phyloP scores from a whole-genome alignment of 495 filamentous ascomycete species.

The Neurospora intermedia region DNA sequence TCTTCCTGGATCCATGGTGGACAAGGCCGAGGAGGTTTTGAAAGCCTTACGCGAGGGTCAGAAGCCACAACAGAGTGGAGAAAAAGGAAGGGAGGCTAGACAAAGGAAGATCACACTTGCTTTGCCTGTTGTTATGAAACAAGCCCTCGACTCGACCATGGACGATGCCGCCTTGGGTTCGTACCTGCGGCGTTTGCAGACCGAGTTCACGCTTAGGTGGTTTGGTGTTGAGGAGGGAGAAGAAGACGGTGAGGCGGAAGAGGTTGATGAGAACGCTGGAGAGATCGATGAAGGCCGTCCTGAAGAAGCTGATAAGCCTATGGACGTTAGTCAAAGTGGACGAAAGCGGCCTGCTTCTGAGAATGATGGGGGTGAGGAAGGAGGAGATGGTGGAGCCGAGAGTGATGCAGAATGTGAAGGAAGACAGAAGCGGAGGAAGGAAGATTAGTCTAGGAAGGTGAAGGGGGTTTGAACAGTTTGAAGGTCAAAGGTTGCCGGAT shows the following conservation, averaged over 20 bases:
- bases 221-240: neutral
- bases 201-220: slow-evolving; percentile 69
- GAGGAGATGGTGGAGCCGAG: neutral
- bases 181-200: slow-evolving; percentile 62
- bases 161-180: slow-evolving; percentile 47
- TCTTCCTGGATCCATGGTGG: slow-evolving; percentile 55
- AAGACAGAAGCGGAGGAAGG: neutral
- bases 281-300: neutral
- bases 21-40: slow-evolving; percentile 56
- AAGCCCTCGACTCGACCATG: slow-evolving; percentile 59
- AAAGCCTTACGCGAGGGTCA: slow-evolving; percentile 44
- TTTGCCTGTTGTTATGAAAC: slow-evolving; percentile 62
- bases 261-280: neutral
- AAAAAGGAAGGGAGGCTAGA: slow-evolving; percentile 5
- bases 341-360: neutral
- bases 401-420: neutral
- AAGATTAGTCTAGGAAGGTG: neutral
- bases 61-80: neutral
- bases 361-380: neutral
- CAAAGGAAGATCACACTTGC: slow-evolving; percentile 54
- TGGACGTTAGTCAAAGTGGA: neutral
- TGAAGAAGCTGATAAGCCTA: neutral
- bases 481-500: neutral
- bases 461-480: neutral
- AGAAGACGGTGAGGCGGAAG: neutral